Conservation (phyloP, 23 red algal species). For the Gracilaria domingensis region DNA sequence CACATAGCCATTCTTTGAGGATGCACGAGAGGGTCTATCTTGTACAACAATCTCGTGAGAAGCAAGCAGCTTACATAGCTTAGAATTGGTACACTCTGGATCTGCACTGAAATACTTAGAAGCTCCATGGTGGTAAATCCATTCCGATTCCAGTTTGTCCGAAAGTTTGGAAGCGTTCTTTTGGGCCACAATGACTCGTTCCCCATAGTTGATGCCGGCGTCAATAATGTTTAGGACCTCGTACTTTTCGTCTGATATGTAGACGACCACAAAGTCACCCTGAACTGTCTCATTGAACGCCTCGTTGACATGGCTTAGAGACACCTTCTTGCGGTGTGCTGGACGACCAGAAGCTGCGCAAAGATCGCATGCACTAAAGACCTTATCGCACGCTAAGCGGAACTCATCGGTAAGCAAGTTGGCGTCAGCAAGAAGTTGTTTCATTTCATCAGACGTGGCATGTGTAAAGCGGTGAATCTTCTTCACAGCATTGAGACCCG, state of each 20-base stretch:
- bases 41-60: too few species aligned
- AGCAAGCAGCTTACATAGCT: too few species aligned
- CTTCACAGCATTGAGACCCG: background rate
- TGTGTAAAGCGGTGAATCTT: conserved; percentile 26
- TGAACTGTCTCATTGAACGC: conserved; percentile 26
- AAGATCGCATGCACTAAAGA: conserved; percentile 15
- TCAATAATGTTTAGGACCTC: conserved; percentile 33
- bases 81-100: too few species aligned
- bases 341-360: background rate
- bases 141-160: background rate
- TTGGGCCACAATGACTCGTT: background rate
- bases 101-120: background rate
- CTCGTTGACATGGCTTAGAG: conserved; percentile 9
- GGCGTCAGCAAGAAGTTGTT: conserved; percentile 12
- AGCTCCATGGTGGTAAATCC: conserved; percentile 27
- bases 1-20: too few species aligned
- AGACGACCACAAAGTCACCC: conserved; percentile 20
- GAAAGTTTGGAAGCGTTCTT: background rate
- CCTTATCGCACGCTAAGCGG: background rate
- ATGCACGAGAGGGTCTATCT: too few species aligned
- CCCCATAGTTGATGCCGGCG: background rate
- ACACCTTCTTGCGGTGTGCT: background rate
- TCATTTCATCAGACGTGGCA: conserved; percentile 6
- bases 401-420: background rate
- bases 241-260: conserved; percentile 32